Evolutionary conservation across 768 basidiomycete species (phyloP).

Genomic region (Nevesoporus exiguus): DNA sequence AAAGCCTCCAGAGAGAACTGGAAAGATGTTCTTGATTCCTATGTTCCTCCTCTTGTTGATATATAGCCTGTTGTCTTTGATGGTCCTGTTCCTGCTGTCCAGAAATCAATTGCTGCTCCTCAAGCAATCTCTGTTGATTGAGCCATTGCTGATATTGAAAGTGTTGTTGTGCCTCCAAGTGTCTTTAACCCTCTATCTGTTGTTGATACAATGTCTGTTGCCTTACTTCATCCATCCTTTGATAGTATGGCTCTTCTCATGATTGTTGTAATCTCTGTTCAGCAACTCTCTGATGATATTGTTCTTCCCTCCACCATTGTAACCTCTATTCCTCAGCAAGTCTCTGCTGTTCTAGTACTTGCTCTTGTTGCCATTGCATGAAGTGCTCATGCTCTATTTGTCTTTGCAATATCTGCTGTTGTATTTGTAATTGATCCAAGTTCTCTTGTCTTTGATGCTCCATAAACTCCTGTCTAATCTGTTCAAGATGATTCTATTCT

Average conservation of each 20-base stretch:
- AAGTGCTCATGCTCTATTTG: neutral
- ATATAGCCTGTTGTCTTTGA: neutral
- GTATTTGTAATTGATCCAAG: neutral
- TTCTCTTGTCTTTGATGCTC: neutral
- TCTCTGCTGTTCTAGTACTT: no score
- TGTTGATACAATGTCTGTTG: neutral
- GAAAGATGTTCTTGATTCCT: neutral
- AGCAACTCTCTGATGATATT: no score
- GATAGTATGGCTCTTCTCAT: no score
- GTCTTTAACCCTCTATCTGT: neutral
- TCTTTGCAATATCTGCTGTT: neutral
- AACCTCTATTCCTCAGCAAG: no score
- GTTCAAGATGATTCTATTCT: no score
- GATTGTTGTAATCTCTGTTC: no score
- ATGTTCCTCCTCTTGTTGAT: neutral
- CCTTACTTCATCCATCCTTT: no score
- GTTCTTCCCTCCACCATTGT: no score
- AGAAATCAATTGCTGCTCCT: neutral
- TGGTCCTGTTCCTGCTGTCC: no score
- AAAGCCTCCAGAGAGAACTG: neutral
- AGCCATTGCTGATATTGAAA: neutral
- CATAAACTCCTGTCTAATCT: neutral
- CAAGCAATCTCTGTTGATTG: no score
- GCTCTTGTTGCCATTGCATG: neutral
- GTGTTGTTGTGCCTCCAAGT: neutral